A percentile compares a stretch with the other conserved stretches of the same genome.
Evolutionary conservation across 179 eudicot species (phyloP).

Genomic region (Spergularia azorica): DNA sequence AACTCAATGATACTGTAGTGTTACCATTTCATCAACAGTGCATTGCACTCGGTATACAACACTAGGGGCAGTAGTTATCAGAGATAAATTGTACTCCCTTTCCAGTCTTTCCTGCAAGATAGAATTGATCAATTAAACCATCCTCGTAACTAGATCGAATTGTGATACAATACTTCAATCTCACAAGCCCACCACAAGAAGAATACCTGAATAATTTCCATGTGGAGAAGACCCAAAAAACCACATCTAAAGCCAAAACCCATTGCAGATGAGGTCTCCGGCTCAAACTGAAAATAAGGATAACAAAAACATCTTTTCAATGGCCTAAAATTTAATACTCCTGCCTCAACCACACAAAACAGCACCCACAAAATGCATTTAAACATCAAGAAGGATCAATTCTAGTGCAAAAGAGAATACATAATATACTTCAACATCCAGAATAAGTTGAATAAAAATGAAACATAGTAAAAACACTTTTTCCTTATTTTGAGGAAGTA

Average conservation of each 20-base stretch:
- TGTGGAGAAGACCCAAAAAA: slow-evolving; percentile 92
- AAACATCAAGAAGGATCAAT: slow-evolving; percentile 3
- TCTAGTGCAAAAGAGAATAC: neutral
- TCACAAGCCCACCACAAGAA: slow-evolving; percentile 15
- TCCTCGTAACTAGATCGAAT: slow-evolving; percentile 7
- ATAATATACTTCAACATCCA: neutral
- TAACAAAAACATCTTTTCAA: slow-evolving; percentile 2
- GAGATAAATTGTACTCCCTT: slow-evolving; percentile 84
- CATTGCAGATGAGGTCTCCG: slow-evolving; percentile 98
- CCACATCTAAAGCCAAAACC: slow-evolving; percentile 99
- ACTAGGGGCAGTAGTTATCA: slow-evolving; percentile 98
- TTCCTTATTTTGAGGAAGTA: neutral
- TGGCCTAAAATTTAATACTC: slow-evolving; percentile 2
- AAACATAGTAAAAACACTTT: slow-evolving; percentile 6
- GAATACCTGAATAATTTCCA: slow-evolving; percentile 96
- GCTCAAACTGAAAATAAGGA: slow-evolving; percentile 74
- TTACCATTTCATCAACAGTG: slow-evolving; percentile 77
- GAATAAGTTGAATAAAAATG: too few relatives aligned
- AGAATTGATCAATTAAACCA: slow-evolving; percentile 7
- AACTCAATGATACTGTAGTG: slow-evolving; percentile 30
- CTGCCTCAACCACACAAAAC: neutral
- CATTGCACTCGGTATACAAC: slow-evolving; percentile 79
- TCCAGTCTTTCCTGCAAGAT: slow-evolving; percentile 94
- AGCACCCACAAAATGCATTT: neutral
- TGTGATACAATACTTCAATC: neutral